Evolutionary conservation across 257 asterid species (phyloP).

Genomic region (Plantago elongata): DNA sequence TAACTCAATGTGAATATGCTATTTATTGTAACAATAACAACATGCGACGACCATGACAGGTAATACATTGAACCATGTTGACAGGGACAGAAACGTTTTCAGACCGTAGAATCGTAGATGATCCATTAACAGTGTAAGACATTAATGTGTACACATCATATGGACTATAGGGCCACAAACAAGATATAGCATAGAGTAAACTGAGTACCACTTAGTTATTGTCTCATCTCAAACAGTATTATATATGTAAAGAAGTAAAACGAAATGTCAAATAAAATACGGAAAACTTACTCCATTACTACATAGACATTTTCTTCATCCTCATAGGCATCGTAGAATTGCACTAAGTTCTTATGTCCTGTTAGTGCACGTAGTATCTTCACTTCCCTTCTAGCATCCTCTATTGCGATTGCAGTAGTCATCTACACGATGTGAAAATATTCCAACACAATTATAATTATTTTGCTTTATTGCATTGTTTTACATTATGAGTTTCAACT

Average conservation of each 20-base stretch:
- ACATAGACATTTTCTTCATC: conserved; percentile 52
- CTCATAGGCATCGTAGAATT: conserved; percentile 53
- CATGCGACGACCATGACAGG: too few relatives aligned
- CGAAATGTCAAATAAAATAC: background rate
- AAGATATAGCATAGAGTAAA: too few relatives aligned
- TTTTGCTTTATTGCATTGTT: background rate
- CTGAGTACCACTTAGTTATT: too few relatives aligned
- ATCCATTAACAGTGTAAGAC: too few relatives aligned
- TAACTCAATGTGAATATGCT: too few relatives aligned
- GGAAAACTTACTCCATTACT: conserved; percentile 61
- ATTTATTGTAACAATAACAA: too few relatives aligned
- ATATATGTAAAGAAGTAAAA: background rate
- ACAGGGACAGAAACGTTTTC: background rate
- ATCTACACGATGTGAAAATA: conserved; percentile 32
- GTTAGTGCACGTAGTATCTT: conserved; percentile 50
- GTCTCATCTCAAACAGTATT: background rate
- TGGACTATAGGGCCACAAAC: too few relatives aligned
- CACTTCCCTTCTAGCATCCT: conserved; percentile 60
- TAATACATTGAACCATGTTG: background rate
- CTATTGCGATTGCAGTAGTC: conserved; percentile 57
- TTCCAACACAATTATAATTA: background rate
- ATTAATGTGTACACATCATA: too few relatives aligned
- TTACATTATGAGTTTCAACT: too few relatives aligned
- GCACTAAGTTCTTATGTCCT: conserved; percentile 52
- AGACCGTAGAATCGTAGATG: too few relatives aligned